Base-by-base conservation (phyloP, 2,329 filamentous ascomycete species). In the Trichoderma sp. region DNA sequence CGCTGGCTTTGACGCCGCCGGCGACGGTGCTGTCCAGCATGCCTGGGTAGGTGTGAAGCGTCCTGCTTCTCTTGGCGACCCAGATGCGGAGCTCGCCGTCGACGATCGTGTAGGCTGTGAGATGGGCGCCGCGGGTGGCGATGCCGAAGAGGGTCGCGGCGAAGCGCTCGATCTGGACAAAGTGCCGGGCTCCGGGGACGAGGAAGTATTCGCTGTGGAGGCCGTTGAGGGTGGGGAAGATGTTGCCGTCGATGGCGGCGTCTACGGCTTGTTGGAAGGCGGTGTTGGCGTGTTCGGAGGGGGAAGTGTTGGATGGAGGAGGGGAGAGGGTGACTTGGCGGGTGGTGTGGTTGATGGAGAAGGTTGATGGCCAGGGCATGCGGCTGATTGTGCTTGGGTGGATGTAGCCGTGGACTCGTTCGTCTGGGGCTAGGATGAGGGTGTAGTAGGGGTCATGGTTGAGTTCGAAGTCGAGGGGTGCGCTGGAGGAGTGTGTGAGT, bases 1-100 rank as follows among this genome's bases (percentile, higher is more conserved):
- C 88, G 1, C 86, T 86, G 0, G 90, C 87, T 67, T 89, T 87
- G 74, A 94, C 88, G 0, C 92, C 92, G 3, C 92, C 92, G 0
- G 92, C 92, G 16, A 94, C 92, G 7, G 91, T 91, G 75, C 93
- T 95, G 76, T 96, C 92, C 68, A 94, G 83, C 84, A 92, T 89
- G 4, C 88, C 87, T 0, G 89, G 89, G 74, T 92, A 94, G 0
- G 91, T 94, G 77, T 90, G 87, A 75, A 94, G 91, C 11, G 83
- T 86, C 60, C 79, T 82, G 58, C 89, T 87, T 19, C 92, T 83
- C 29, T 89, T 82, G 0, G 92, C 90, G 1, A 92, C 86, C 92
- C 92, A 96, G 35, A 95, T 85, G 73, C 85, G 87, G 66, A 92
- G 58, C n/a, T 76, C 76, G 6, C 83, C 83, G 10, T 81, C 75